Base-by-base conservation (phyloP, 805 yeast species). In the Ogataea pignaliae region DNA sequence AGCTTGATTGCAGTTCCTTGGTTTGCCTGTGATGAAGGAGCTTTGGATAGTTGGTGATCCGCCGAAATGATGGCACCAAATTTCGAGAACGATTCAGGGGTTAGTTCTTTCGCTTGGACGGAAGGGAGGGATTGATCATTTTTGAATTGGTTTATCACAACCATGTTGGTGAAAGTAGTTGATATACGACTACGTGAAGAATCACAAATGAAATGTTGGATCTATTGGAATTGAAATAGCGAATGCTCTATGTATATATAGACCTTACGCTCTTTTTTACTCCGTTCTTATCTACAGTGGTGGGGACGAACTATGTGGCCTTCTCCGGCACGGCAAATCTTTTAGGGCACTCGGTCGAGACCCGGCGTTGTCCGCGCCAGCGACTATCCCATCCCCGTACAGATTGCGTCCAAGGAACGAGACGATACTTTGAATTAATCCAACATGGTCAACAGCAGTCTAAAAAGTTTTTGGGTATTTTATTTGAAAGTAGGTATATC, bases 1-100 rank as follows among this genome's bases (percentile, higher is more conserved):
- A 88, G 62, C 56, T 90, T 90, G 5, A 76, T 70, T 1, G 97
- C 97, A 2, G 97, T 90, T n/a, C 97, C 97, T 58, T 90, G 89
- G 65, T 90, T 90, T 4, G 97, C 97, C 16, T 75, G 65, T 5
- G 75, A 59, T 29, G 72, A 61, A 33, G 63, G 57, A 40, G 72
- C 66, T 1, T 73, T 57, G 32, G 64, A 58, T 28, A 86, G 69
- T 62, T 87, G 95, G 54, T 88, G 85, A 47, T 76, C 78, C 3
- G 95, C 86, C 26, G 93, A 84, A 36, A 89, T 77, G 10, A 87
- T 81, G 0, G 84, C 79, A 1, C 97, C 97, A 60, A 72, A 89
- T 3, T 72, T 71, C 1, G 76, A 75, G 57, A 88, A 89, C 1
- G 73, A 59, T 32, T 73, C 79, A 0, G 89, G 89, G 0, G 91